Evolutionary conservation across 306 rosid genomes (phyloP).

Genomic region (Dalbergia cochinchinensis): DNA sequence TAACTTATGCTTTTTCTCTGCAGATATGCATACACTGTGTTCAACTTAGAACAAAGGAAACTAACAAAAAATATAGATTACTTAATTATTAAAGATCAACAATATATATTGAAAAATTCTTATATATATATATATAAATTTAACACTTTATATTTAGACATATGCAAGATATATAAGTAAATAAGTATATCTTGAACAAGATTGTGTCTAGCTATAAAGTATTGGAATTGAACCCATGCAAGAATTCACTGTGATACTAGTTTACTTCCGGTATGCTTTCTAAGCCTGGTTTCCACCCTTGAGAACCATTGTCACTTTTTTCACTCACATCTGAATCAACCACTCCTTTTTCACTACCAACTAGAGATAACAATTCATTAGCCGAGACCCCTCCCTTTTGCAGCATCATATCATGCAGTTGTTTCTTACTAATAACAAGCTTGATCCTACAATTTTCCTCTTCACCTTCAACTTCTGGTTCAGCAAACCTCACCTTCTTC

Average conservation of each 20-base stretch:
- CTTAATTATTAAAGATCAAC: background rate
- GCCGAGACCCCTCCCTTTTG: constrained; percentile 56
- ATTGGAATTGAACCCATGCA: no score
- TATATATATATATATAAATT: no score
- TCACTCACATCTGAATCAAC: constrained; percentile 17
- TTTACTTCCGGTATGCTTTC: constrained; percentile 72
- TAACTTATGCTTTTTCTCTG: no score
- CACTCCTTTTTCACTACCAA: constrained; percentile 37
- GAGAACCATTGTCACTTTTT: constrained; percentile 25
- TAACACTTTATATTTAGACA: background rate
- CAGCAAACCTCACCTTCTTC: constrained; percentile 66
- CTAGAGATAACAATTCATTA: constrained; percentile 48
- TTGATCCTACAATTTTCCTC: constrained; percentile 63
- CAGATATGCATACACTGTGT: no score
- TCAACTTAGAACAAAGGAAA: background rate
- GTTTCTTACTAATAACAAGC: constrained; percentile 68
- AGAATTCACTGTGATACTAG: constrained; percentile 29
- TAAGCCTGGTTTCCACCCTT: constrained; percentile 71
- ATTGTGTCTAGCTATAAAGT: no score
- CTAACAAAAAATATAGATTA: no score
- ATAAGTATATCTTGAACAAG: background rate
- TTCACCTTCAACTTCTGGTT: constrained; percentile 47
- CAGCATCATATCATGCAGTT: constrained; percentile 58
- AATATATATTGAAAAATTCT: background rate
- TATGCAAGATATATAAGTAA: background rate